Evolutionary conservation across 2,329 filamentous ascomycete species (phyloP).

Genomic region (Dothidotthia symphoricarpi): DNA sequence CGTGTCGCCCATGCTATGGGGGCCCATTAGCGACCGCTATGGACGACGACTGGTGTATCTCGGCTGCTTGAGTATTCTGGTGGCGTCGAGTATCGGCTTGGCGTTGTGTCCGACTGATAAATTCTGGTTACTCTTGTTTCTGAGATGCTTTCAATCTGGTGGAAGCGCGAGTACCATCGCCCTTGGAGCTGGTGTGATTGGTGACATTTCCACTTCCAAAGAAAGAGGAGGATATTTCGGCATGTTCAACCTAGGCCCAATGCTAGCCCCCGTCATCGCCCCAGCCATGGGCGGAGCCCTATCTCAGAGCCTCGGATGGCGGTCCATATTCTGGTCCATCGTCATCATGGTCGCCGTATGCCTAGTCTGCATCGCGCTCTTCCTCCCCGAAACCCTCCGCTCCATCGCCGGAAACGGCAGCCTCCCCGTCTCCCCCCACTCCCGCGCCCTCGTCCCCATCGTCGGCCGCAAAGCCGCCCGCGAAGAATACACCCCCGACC

Average conservation of each 20-base stretch:
- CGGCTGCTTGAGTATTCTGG: slow-evolving; percentile 38
- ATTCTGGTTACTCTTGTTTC: slow-evolving; percentile 36
- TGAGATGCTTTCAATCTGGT: slow-evolving; percentile 40
- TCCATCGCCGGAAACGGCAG: slow-evolving; percentile 44
- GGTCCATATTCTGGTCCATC: slow-evolving; percentile 41
- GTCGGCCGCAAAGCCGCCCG: slow-evolving; percentile 22
- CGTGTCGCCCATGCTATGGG: slow-evolving; percentile 53
- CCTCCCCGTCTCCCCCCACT: slow-evolving; percentile 21
- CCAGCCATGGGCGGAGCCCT: slow-evolving; percentile 38
- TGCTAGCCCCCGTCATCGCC: slow-evolving; percentile 30
- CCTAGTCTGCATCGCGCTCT: slow-evolving; percentile 35
- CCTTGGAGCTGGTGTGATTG: slow-evolving; percentile 67
- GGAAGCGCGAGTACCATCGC: slow-evolving; percentile 48
- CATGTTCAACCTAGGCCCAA: slow-evolving; percentile 57
- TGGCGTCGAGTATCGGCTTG: slow-evolving; percentile 36
- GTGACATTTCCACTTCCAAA: slow-evolving; percentile 66
- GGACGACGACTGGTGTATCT: slow-evolving; percentile 54
- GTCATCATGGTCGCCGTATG: slow-evolving; percentile 42
- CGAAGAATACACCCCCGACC: slow-evolving; percentile 7
- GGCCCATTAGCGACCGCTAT: slow-evolving; percentile 52
- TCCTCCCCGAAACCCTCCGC: slow-evolving; percentile 45
- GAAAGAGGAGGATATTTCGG: slow-evolving; percentile 73
- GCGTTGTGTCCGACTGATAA: slow-evolving; percentile 34
- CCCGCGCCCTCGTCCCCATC: slow-evolving; percentile 22
- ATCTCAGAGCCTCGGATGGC: slow-evolving; percentile 37